Conservation (phyloP, 805 yeast genomes). For the Suhomyces sp. region DNA sequence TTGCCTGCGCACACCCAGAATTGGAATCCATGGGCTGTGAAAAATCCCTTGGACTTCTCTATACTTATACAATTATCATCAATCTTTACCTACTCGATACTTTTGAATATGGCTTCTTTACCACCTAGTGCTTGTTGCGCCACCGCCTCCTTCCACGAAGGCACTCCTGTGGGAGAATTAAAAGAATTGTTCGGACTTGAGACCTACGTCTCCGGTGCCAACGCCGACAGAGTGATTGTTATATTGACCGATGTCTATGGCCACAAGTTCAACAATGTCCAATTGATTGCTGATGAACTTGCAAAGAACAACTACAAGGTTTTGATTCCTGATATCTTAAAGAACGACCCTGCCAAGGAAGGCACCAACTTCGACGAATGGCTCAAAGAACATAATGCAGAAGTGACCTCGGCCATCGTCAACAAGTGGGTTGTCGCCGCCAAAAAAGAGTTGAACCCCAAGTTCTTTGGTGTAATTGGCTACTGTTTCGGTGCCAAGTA, state of each 20-base stretch:
- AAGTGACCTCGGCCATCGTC: conserved; percentile 11
- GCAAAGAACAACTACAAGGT: conserved; percentile 20
- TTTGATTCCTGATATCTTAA: conserved; percentile 29
- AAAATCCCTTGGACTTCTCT: no score
- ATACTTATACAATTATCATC: no score
- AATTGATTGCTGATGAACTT: conserved; percentile 28
- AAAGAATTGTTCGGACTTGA: conserved; percentile 23
- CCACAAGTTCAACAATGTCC: conserved; percentile 24
- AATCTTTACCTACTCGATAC: no score
- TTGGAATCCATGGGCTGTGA: no score
- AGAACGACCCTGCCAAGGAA: conserved; percentile 19
- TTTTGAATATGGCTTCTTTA: conserved; percentile 16
- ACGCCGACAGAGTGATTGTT: conserved; percentile 20
- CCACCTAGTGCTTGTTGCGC: conserved; percentile 21
- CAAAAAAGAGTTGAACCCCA: conserved; percentile 4
- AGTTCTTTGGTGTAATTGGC: conserved; percentile 17
- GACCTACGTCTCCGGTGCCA: conserved; percentile 26
- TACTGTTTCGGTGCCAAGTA: conserved; percentile 24
- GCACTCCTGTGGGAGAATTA: conserved; percentile 22
- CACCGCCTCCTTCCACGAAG: conserved; percentile 24
- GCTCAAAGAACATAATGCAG: conserved; percentile 11
- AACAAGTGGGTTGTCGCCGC: conserved; percentile 6
- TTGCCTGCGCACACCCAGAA: no score
- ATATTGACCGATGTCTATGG: conserved; percentile 30
- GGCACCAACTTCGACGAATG: conserved; percentile 3